These are phyloP conservation scores for Nelumbo lutea DNA, from an alignment of 164 flowering plant species.

Conservation along the genomic window DNA sequence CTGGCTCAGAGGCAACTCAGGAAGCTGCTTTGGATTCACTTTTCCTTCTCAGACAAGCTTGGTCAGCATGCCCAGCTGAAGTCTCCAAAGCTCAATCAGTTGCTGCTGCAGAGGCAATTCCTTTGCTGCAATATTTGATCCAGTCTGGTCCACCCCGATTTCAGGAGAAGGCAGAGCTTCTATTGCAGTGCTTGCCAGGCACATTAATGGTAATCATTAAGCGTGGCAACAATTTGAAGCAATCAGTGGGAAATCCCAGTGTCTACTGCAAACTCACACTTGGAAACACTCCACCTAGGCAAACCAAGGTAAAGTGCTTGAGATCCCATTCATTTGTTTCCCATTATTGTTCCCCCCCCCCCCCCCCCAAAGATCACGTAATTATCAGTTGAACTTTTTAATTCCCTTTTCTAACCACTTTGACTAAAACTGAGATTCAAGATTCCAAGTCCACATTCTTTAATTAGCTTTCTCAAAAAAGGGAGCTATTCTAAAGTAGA, in stretches of 20 bases:
- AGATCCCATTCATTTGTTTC: background rate
- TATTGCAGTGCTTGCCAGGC: conserved; percentile 97
- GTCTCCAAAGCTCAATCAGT: conserved; percentile 89
- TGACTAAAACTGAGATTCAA: no score
- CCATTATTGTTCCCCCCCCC: background rate
- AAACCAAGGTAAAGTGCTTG: conserved; percentile 59
- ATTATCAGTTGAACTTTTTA: no score
- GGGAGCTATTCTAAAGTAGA: no score
- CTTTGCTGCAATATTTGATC: conserved; percentile 81
- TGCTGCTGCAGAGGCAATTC: conserved; percentile 97
- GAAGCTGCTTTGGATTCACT: conserved; percentile 94
- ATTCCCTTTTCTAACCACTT: no score
- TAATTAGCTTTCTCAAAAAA: no score
- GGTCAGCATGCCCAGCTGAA: conserved; percentile 98
- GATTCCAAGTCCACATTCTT: no score
- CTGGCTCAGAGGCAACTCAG: conserved; percentile 88
- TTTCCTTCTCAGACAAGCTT: conserved; percentile 89
- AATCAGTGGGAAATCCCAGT: conserved; percentile 93
- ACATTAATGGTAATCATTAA: conserved; percentile 80
- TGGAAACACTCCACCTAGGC: conserved; percentile 72
- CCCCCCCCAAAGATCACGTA: no score
- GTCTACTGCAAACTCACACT: conserved; percentile 91
- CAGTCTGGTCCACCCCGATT: conserved; percentile 98
- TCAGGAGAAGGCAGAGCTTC: conserved; percentile 92
- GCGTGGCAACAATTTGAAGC: conserved; percentile 96